phyloP scores from a whole-genome alignment of 2,329 filamentous ascomycete genomes.

The Colletotrichum costaricense region DNA sequence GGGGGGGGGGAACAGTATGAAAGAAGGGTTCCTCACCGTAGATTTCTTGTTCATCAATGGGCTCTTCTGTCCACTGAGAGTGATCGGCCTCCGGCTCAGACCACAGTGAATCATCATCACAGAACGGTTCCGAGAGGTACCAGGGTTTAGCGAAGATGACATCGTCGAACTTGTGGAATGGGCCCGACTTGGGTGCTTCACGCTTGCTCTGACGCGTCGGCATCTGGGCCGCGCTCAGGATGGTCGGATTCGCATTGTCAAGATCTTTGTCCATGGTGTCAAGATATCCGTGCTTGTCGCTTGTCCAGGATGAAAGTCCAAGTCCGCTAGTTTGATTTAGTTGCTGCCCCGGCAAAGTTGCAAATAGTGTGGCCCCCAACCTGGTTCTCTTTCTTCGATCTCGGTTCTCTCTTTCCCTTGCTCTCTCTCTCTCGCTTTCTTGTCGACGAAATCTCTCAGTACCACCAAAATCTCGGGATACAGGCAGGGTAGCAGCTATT shows the following conservation, averaged over 20 bases:
- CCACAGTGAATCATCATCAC: constrained; percentile 49
- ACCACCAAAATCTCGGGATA: constrained; percentile 7
- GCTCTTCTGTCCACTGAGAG: constrained; percentile 75
- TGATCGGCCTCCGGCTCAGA: constrained; percentile 53
- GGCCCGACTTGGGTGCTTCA: constrained; percentile 56
- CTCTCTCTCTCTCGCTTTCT: neutral
- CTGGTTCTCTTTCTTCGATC: constrained; percentile 17
- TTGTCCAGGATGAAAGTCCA: neutral
- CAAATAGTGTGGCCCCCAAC: constrained; percentile 8
- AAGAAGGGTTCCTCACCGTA: constrained; percentile 71
- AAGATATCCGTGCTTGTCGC: constrained; percentile 1
- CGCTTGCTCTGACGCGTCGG: constrained; percentile 77
- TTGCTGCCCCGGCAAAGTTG: constrained; percentile 18
- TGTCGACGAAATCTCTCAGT: neutral
- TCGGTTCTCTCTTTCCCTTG: neutral
- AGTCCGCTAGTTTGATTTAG: neutral
- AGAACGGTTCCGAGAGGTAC: constrained; percentile 55
- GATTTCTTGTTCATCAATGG: constrained; percentile 97
- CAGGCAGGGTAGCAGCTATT: neutral
- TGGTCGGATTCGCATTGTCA: constrained; percentile 92
- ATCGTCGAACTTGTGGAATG: constrained; percentile 59
- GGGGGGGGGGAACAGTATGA: neutral
- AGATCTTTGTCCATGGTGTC: constrained; percentile 54
- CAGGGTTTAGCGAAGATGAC: constrained; percentile 59
- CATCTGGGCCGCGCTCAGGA: constrained; percentile 88